These are phyloP conservation scores for Isabelozyma pseudorhagii DNA, from an alignment of 805 yeast species.

Conservation along the genomic window DNA sequence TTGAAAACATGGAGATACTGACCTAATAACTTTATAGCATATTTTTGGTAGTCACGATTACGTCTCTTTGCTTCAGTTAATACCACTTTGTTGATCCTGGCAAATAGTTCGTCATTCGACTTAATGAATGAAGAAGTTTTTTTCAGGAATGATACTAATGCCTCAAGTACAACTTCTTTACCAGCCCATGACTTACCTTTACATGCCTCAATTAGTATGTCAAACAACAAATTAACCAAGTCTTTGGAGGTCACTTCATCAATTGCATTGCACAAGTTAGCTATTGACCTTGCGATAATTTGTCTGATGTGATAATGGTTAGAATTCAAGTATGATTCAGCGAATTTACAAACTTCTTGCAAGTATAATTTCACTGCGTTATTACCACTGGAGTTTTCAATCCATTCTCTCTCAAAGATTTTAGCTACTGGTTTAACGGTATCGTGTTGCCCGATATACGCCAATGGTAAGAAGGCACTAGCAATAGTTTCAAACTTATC, in stretches of 20 bases:
- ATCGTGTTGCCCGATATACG: constrained; percentile 77
- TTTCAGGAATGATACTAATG: constrained; percentile 57
- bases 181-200: constrained; percentile 87
- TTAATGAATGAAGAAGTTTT: constrained; percentile 40
- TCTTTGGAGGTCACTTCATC: constrained; percentile 21
- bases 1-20: constrained; percentile 39
- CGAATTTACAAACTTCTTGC: constrained; percentile 59
- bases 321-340: constrained; percentile 49
- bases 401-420: constrained; percentile 67
- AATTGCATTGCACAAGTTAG: constrained; percentile 51
- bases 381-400: constrained; percentile 74
- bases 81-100: constrained; percentile 42
- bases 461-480: constrained; percentile 68
- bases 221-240: constrained; percentile 35
- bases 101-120: constrained; percentile 20
- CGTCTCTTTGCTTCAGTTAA: constrained; percentile 62
- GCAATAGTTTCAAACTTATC: constrained; percentile 64
- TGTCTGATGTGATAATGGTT: constrained; percentile 63
- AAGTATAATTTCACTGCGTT: constrained; percentile 65
- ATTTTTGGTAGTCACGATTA: constrained; percentile 60
- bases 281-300: constrained; percentile 66
- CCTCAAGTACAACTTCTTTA: constrained; percentile 70
- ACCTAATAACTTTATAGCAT: constrained; percentile 53
- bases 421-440: constrained; percentile 41
- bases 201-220: constrained; percentile 55